A percentile compares a stretch with the other conserved stretches of the same genome.
phyloP scores from a whole-genome alignment of 208 protist genomes.

The Strigomonas culicis region DNA sequence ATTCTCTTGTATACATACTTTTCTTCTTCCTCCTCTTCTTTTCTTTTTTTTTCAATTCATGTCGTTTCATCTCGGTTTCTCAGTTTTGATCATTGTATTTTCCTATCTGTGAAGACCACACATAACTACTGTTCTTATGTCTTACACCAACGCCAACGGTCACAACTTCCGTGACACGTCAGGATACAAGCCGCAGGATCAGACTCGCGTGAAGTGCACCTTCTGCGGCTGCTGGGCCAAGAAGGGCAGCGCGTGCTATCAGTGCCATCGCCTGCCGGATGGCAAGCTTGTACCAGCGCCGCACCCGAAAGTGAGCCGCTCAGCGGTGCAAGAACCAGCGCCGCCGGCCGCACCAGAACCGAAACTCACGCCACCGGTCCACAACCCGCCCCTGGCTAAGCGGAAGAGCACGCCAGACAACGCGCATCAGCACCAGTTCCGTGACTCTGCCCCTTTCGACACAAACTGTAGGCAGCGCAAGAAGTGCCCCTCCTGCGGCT shows the following conservation, averaged over 20 bases:
- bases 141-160: conserved; percentile 4
- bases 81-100: too few relatives aligned
- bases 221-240: conserved; percentile 6
- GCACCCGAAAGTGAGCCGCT: background rate
- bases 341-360: too few relatives aligned
- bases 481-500: background rate
- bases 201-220: background rate
- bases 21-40: too few relatives aligned
- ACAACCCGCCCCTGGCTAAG: too few relatives aligned
- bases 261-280: background rate
- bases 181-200: background rate
- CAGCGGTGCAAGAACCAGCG: too few relatives aligned
- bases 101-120: too few relatives aligned
- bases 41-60: too few relatives aligned
- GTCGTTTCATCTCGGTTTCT: too few relatives aligned
- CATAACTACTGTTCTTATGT: too few relatives aligned
- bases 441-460: background rate
- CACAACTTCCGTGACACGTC: conserved; percentile 2
- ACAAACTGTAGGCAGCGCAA: background rate
- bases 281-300: background rate
- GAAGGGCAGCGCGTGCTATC: conserved; percentile 1
- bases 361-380: too few relatives aligned
- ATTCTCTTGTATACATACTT: too few relatives aligned
- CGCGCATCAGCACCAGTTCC: background rate
- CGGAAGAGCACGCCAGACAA: background rate